Base-by-base conservation (phyloP, 768 basidiomycete genomes). In the Punctularia strigosozonata region DNA sequence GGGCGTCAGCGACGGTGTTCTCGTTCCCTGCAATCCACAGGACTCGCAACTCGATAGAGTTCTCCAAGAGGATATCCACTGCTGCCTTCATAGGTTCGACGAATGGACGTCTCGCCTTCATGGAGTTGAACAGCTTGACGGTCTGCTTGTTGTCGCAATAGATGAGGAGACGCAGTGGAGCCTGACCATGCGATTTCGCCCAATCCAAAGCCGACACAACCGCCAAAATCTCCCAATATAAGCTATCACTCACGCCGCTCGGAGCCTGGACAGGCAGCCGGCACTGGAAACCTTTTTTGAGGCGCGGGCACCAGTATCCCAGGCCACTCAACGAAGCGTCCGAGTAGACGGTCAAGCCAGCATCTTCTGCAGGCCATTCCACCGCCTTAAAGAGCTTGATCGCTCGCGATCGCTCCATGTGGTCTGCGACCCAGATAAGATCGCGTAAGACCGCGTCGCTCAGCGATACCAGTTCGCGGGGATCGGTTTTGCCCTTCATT, bases 341-440 rank as follows among this genome's bases (percentile, higher is more conserved):
- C n/a, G 42, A 45, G 20, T 40, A 49, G 0, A 52, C 20, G 0
- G 39, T 36, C 13, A 47, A 17, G 21, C 50, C 43, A 1, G 47
- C 44, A 1, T 48, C 39, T 0, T 28, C 1, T 0, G 24, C 14
- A 5, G 4, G 28, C 49, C 47, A 56, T 13, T 39, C 37, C 2
- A 30, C 21, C 1, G 51, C 30, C 5, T 40, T 35, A 10, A 53
- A 24, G 10, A 52, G 15, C 36, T 23, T 31, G 32, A 47, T 40
- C 15, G 39, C 31, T 0, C 8, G 14, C 39, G 36, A 44, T 8
- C n/a, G 7, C 6, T 35, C 32, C 0, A 25, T 12, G 26, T 58
- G 55, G 5, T 49, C 20, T 0, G 34, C 35, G 1, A 63, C 46
- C 68, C 69, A 72, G 0, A 0, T 0, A 4, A 64, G 40, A 15